Conservation (phyloP, 345 rosid species). For the Camelina neglecta region DNA sequence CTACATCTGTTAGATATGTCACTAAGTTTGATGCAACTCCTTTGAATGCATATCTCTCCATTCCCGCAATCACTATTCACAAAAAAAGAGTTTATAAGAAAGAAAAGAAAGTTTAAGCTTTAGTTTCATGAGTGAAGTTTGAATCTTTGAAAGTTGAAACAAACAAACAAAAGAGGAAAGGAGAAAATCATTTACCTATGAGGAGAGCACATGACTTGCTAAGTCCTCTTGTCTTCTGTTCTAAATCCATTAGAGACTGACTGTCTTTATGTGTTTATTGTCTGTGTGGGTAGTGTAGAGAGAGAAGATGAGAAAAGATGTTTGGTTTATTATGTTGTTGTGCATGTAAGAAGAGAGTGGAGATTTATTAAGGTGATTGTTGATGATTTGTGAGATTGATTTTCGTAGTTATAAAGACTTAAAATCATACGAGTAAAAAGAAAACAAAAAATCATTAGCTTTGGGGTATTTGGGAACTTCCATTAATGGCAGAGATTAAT, state of each 20-base stretch:
- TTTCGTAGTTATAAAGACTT: slow-evolving; percentile 32
- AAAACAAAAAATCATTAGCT: slow-evolving; percentile 18
- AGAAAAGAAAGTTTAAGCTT: background rate
- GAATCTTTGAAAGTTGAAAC: slow-evolving; percentile 13
- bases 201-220: slow-evolving; percentile 77
- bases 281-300: background rate
- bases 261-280: slow-evolving; percentile 36
- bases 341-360: slow-evolving; percentile 21
- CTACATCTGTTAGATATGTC: slow-evolving; percentile 83
- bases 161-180: slow-evolving; percentile 3
- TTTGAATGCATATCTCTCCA: slow-evolving; percentile 97
- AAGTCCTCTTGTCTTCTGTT: slow-evolving; percentile 51
- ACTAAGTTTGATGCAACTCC: slow-evolving; percentile 96
- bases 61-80: slow-evolving; percentile 68
- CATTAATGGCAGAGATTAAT: slow-evolving; percentile 23
- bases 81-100: background rate
- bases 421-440: background rate
- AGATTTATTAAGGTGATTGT: slow-evolving; percentile 24
- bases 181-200: slow-evolving; percentile 44
- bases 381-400: slow-evolving; percentile 26
- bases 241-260: slow-evolving; percentile 42
- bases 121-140: background rate
- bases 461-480: slow-evolving; percentile 22
- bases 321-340: slow-evolving; percentile 14
- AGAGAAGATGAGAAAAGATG: background rate